Percentiles rank a stretch among this genome's conserved stretches.
phyloP scores from a whole-genome alignment of 78 protist genomes.

The Bigelowiella natans region DNA sequence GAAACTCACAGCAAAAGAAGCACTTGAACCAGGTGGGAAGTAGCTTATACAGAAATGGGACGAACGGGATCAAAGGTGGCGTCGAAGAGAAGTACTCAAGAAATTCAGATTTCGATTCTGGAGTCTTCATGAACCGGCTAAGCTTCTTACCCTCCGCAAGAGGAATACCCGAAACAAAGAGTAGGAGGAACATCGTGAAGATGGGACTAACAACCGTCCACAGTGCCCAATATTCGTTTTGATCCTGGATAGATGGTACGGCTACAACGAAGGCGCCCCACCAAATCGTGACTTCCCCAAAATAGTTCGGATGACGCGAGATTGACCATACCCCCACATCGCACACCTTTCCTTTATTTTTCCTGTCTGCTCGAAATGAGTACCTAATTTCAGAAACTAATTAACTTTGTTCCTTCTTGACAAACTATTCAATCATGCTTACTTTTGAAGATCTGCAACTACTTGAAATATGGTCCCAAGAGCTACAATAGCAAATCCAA shows the following conservation, averaged over 20 bases:
- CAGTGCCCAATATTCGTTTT: neutral
- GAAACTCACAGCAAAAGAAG: neutral
- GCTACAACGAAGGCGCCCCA: neutral
- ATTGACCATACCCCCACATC: neutral
- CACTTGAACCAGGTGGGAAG: neutral
- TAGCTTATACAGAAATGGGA: neutral
- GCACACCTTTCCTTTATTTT: neutral
- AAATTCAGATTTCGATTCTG: neutral
- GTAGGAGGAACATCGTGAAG: neutral
- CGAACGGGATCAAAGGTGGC: neutral
- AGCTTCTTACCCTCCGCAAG: neutral
- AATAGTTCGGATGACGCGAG: neutral
- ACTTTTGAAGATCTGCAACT: neutral
- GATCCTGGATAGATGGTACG: neutral
- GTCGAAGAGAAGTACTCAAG: neutral
- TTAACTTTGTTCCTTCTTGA: no score
- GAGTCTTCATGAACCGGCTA: neutral
- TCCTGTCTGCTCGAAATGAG: neutral
- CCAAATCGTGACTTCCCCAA: neutral
- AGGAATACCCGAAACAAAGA: neutral
- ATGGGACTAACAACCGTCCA: neutral
- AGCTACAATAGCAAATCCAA: neutral
- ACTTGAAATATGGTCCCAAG: neutral
- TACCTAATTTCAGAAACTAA: no score
- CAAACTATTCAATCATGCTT: neutral